These are phyloP conservation scores for Aurantiochytrium sp. DNA, from an alignment of 108 stramenopile genomes.

Conservation along the genomic window DNA sequence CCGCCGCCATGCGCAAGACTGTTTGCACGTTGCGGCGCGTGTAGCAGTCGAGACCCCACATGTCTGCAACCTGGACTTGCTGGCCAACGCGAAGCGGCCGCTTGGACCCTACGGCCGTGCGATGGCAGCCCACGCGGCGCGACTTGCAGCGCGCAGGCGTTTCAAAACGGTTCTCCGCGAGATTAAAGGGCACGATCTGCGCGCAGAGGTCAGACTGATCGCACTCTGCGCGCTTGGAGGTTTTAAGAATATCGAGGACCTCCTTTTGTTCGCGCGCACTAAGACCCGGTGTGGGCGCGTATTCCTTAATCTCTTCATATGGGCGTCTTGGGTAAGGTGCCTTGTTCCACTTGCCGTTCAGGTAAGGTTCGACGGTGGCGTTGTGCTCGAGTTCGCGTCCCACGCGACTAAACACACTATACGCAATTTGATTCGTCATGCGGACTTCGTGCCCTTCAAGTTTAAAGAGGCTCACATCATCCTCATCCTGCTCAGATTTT, in stretches of 20 bases:
- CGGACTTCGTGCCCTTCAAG: neutral
- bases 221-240: neutral
- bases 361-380: neutral
- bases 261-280: neutral
- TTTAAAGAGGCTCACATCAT: neutral
- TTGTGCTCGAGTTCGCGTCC: neutral
- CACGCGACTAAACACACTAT: neutral
- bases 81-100: neutral
- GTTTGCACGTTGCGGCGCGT: slow-evolving; percentile 18
- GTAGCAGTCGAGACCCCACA: slow-evolving; percentile 32
- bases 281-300: neutral
- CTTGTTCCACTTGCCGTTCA: neutral
- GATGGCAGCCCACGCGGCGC: neutral
- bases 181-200: neutral
- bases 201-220: neutral
- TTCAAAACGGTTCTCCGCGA: neutral
- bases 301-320: neutral
- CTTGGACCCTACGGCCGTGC: neutral
- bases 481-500: neutral
- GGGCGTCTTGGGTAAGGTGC: neutral
- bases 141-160: neutral
- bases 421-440: neutral
- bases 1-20: neutral
- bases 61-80: neutral
- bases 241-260: neutral